phyloP scores from a whole-genome alignment of 768 basidiomycete species.

The Serendipita sp. region DNA sequence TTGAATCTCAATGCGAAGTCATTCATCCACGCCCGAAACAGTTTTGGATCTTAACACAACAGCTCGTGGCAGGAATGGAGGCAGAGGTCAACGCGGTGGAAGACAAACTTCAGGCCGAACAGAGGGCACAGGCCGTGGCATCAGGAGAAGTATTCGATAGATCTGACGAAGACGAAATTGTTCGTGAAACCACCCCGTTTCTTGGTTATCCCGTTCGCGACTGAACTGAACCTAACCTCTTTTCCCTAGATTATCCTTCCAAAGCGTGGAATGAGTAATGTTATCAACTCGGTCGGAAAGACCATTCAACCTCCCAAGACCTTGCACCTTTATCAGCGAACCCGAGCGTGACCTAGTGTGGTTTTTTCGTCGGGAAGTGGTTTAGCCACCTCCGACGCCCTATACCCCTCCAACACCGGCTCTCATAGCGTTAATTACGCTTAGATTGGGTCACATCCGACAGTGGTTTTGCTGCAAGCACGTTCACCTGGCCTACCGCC shows the following conservation, averaged over 20 bases:
- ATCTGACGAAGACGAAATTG: conserved; percentile 1
- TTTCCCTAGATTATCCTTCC: background rate
- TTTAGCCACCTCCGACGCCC: no score
- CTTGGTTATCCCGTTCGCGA: background rate
- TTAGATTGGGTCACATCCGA: no score
- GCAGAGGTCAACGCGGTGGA: background rate
- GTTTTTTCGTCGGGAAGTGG: no score
- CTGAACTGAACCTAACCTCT: background rate
- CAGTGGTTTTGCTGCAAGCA: no score
- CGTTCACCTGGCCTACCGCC: no score
- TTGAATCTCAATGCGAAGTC: background rate
- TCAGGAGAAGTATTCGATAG: background rate
- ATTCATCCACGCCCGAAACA: background rate
- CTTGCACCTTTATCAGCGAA: no score
- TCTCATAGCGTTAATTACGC: no score
- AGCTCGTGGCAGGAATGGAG: background rate
- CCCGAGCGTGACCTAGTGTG: no score
- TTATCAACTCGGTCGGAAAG: background rate
- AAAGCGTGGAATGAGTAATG: background rate
- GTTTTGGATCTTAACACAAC: background rate
- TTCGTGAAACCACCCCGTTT: background rate
- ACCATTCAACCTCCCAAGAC: no score
- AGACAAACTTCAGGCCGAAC: background rate
- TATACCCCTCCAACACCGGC: no score
- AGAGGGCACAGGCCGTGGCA: background rate